Conservation (phyloP, 169 alveolate genomes). For the Eimeria maxima region DNA sequence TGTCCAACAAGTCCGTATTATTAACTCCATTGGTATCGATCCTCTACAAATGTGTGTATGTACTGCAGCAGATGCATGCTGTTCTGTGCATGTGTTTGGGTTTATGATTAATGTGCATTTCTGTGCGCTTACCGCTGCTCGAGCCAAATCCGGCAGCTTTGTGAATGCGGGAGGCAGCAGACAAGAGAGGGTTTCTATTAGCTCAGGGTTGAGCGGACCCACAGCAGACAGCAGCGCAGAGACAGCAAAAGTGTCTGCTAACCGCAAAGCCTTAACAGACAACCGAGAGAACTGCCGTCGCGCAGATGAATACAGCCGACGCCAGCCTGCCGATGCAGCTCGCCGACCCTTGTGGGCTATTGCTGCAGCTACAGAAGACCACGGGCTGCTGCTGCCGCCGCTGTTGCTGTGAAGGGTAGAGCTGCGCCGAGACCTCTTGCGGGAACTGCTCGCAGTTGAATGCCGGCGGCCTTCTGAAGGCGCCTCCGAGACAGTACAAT, state of each 20-base stretch:
- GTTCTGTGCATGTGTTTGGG: too few species aligned
- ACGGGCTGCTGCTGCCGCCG: slow-evolving; percentile 36
- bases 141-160: slow-evolving; percentile 31
- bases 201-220: slow-evolving; percentile 40
- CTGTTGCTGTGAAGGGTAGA: slow-evolving; percentile 2
- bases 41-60: too few species aligned
- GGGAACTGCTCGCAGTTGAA: slow-evolving; percentile 4
- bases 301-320: neutral
- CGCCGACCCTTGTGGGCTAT: slow-evolving; percentile 2
- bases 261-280: neutral
- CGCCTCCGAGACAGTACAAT: neutral
- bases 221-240: slow-evolving; percentile 38
- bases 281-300: neutral
- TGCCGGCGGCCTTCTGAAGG: neutral
- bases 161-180: slow-evolving; percentile 44
- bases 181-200: neutral
- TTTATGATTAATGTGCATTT: too few species aligned
- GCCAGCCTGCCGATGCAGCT: slow-evolving; percentile 33
- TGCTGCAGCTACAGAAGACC: slow-evolving; percentile 6
- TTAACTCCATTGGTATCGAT: too few species aligned
- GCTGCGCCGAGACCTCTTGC: slow-evolving; percentile 48
- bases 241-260: neutral
- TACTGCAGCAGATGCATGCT: too few species aligned
- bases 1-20: too few species aligned
- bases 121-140: neutral